Evolutionary conservation across 148 eudicot species (phyloP), one percentile per base, ranked within the genome.

Genomic region (Rhododendron simsii): DNA sequence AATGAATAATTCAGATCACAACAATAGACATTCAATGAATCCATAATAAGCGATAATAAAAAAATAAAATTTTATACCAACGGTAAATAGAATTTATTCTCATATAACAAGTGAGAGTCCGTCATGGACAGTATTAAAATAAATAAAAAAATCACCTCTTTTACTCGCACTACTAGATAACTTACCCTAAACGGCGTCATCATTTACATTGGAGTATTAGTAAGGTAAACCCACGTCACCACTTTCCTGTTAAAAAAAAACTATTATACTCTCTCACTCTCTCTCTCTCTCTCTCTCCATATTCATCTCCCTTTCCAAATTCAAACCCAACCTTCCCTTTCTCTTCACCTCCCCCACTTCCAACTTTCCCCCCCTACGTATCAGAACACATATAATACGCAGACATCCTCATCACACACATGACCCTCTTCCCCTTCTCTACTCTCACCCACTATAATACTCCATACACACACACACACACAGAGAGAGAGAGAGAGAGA

Each of bases 321-420:
- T 77, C 80, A 77, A 77, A 77, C 77, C 76, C 51, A 69, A 15
- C 85, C 16, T n/a, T 8, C 85, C 39, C 59, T 18, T 30, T 28
- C 85, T 67, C 78, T 71, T 48, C 85, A 71, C 85, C 85, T 84
- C 28, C 85, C 85, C 85, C 63, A 73, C 79, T 69, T 48, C 85
- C 44, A 71, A 65, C 73, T 65, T n/a, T 65, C 28, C 23, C 30
- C 50, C 21, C 5, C 26, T 67, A 26, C 0, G 9, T 50, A 1
- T n/a, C 63, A 35, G 33, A 8, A 81, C 39, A 30, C 57, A 13
- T 51, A 13, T 51, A 51, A 51, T 51, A 51, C 55, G 16, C 12
- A 18, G 5, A 6, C n/a, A 21, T 59, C 65, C 65, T 59, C n/a
- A 14, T 80, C 35, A 65, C 47, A 2, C 35, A 83, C 55, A 83